These are phyloP conservation scores for Dothiorella sarmentorum DNA, from an alignment of 2,329 filamentous ascomycete genomes.

Conservation along the genomic window DNA sequence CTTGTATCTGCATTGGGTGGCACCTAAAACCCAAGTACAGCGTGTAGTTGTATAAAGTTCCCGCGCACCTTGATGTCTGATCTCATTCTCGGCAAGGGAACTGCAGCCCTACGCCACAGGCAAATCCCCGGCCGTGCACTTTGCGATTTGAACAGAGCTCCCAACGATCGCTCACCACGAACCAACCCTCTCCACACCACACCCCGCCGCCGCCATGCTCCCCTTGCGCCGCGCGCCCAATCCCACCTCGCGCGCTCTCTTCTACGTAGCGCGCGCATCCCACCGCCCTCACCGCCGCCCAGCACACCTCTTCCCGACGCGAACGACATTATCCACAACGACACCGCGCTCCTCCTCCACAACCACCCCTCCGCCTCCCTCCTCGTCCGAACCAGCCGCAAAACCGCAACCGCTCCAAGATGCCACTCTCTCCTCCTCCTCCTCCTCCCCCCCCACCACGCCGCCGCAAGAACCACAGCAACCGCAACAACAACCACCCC, in stretches of 20 bases:
- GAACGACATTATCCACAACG: not conserved
- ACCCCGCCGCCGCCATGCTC: not conserved
- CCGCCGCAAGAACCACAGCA: not conserved
- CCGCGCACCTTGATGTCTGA: too few relatives aligned
- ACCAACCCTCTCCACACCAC: not conserved
- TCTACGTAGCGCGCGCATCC: not conserved
- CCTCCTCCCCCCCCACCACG: not conserved
- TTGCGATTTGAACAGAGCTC: not conserved
- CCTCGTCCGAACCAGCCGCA: not conserved
- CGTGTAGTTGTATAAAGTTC: too few relatives aligned
- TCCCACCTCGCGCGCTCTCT: not conserved
- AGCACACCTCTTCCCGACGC: not conserved
- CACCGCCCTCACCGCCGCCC: not conserved
- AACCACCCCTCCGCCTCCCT: not conserved
- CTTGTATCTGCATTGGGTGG: too few relatives aligned
- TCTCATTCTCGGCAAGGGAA: not conserved
- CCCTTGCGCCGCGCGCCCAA: not conserved
- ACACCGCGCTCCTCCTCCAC: constrained; percentile 6
- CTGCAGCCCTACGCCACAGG: not conserved
- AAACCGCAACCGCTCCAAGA: not conserved
- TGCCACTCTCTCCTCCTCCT: not conserved
- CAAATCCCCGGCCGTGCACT: not conserved
- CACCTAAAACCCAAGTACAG: too few relatives aligned
- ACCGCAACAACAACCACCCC: not conserved
- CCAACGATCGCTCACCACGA: not conserved